These are phyloP conservation scores for Aspergillus ustus DNA, from an alignment of 2,329 filamentous ascomycete genomes.

Conservation along the genomic window DNA sequence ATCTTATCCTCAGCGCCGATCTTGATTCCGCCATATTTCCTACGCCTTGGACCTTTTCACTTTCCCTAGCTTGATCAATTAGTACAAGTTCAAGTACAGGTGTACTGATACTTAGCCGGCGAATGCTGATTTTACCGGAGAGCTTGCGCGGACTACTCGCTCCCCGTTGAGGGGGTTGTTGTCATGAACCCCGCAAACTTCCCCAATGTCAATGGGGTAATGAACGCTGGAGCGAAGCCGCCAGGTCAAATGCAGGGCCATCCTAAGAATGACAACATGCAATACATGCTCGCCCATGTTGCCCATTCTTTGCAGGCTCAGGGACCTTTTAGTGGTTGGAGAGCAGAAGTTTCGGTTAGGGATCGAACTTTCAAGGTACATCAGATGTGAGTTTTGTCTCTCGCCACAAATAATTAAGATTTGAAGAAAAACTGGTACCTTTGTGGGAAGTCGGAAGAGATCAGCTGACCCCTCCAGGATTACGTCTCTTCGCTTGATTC, in stretches of 20 bases:
- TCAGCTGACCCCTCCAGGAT: slow-evolving; percentile 33
- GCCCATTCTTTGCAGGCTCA: slow-evolving; percentile 46
- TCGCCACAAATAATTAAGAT: no score
- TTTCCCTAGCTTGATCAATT: neutral
- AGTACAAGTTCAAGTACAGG: slow-evolving; percentile 6
- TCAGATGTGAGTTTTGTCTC: slow-evolving; percentile 45
- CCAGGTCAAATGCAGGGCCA: slow-evolving; percentile 37
- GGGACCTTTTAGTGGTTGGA: slow-evolving; percentile 51
- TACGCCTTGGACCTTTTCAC: neutral
- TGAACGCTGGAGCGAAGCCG: slow-evolving; percentile 40
- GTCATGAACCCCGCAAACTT: slow-evolving; percentile 50
- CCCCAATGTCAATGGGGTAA: slow-evolving; percentile 41
- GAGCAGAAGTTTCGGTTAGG: slow-evolving; percentile 44
- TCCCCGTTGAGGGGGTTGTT: slow-evolving; percentile 44
- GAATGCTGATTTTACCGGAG: slow-evolving; percentile 42
- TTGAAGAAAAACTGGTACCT: neutral
- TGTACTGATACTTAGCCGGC: slow-evolving; percentile 27
- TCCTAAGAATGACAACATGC: slow-evolving; percentile 40
- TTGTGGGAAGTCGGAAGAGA: neutral
- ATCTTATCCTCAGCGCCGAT: slow-evolving; percentile 3
- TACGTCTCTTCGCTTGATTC: slow-evolving; percentile 51
- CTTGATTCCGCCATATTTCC: slow-evolving; percentile 8
- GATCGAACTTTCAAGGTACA: slow-evolving; percentile 48
- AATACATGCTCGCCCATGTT: slow-evolving; percentile 45
- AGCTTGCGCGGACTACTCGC: slow-evolving; percentile 38